phyloP scores from a whole-genome alignment of 352 stramenopile species.

The Phytophthora pseudosyringae region DNA sequence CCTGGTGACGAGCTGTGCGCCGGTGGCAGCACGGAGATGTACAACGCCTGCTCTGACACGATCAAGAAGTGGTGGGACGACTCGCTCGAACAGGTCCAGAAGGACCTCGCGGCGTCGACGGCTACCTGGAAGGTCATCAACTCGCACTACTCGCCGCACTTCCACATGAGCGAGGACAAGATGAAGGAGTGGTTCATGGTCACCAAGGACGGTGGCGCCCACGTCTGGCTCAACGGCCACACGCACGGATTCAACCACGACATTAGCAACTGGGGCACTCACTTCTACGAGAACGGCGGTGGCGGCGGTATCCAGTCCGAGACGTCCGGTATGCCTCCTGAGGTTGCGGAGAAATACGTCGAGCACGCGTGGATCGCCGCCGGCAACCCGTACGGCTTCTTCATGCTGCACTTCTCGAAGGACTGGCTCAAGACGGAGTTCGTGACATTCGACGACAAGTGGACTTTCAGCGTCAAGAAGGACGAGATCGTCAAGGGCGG shows the following conservation, averaged over 20 bases:
- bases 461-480: constrained; percentile 82
- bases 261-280: constrained; percentile 82
- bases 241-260: constrained; percentile 91
- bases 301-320: constrained; percentile 87
- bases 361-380: constrained; percentile 82
- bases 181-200: constrained; percentile 91
- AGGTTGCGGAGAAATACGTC: constrained; percentile 79
- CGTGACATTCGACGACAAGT: constrained; percentile 82
- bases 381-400: constrained; percentile 87
- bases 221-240: constrained; percentile 87
- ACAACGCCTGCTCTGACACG: constrained; percentile 72
- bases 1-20: constrained; percentile 77
- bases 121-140: constrained; percentile 90
- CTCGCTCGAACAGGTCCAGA: constrained; percentile 71
- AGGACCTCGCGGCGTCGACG: constrained; percentile 71
- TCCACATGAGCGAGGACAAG: constrained; percentile 90
- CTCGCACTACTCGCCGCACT: constrained; percentile 91
- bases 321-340: constrained; percentile 76
- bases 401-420: constrained; percentile 85
- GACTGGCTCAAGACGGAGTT: constrained; percentile 89
- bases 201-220: constrained; percentile 77
- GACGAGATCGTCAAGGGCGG: constrained; percentile 80
- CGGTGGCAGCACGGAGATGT: constrained; percentile 70
- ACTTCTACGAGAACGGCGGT: constrained; percentile 91
- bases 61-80: constrained; percentile 85